These are phyloP conservation scores for Lasiodiplodia sp. DNA, from an alignment of 2,329 filamentous ascomycete genomes.

Conservation along the genomic window DNA sequence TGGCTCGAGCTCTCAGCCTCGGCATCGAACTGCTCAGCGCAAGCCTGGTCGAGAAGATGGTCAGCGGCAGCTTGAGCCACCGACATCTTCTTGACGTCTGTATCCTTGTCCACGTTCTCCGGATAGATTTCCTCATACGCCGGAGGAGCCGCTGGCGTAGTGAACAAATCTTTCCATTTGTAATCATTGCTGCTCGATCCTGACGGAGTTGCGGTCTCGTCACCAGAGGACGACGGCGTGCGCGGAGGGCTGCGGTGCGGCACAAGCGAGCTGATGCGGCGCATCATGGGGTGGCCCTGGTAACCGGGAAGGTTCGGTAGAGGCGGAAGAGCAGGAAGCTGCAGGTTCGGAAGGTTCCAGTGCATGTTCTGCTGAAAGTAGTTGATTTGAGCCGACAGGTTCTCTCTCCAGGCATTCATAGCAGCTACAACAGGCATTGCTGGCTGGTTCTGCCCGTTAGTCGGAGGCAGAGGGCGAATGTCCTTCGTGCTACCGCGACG, in stretches of 20 bases:
- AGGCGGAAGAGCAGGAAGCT: slow-evolving; percentile 52
- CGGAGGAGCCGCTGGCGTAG: slow-evolving; percentile 60
- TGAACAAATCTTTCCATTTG: slow-evolving; percentile 36
- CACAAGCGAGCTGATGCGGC: slow-evolving; percentile 75
- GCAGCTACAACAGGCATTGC: slow-evolving; percentile 52
- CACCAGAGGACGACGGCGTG: slow-evolving; percentile 16
- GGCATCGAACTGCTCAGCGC: slow-evolving; percentile 60
- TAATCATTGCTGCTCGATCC: slow-evolving; percentile 20
- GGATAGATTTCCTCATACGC: slow-evolving; percentile 84
- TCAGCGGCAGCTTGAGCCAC: slow-evolving; percentile 66
- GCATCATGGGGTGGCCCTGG: slow-evolving; percentile 73
- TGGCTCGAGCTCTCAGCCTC: slow-evolving; percentile 44
- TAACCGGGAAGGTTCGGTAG: slow-evolving; percentile 69
- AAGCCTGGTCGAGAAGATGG: slow-evolving; percentile 66
- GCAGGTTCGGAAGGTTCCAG: slow-evolving; percentile 69
- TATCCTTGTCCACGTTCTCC: slow-evolving; percentile 44
- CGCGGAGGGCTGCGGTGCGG: slow-evolving; percentile 66
- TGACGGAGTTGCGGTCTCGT: slow-evolving; percentile 47
- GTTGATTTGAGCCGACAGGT: slow-evolving; percentile 73
- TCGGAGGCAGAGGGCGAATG: background rate
- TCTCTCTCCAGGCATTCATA: slow-evolving; percentile 68
- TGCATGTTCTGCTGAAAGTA: slow-evolving; percentile 77
- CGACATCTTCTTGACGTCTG: slow-evolving; percentile 62
- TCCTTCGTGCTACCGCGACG: slow-evolving; percentile 22
- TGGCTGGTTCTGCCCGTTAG: slow-evolving; percentile 4